A percentile compares a stretch with the other conserved stretches of the same genome.
These are phyloP conservation scores for Malus fusca DNA, from an alignment of 306 rosid genomes.

Conservation along the genomic window DNA sequence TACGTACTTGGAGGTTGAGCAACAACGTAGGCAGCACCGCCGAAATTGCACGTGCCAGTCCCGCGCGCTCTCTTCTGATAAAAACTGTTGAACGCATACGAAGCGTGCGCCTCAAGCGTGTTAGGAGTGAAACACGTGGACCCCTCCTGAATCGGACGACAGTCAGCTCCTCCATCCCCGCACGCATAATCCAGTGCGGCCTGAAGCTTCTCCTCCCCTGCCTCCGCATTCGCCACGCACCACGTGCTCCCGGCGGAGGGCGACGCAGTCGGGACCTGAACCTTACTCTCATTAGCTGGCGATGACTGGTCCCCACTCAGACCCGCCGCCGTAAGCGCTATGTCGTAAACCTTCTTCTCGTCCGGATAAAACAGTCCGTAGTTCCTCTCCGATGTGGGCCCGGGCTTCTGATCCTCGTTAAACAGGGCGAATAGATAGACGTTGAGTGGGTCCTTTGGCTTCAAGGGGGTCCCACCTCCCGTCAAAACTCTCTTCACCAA, in stretches of 20 bases:
- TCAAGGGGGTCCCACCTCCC: slow-evolving; percentile 59
- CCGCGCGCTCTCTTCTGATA: slow-evolving; percentile 71
- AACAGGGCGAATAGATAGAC: slow-evolving; percentile 66
- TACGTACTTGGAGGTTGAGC: slow-evolving; percentile 64
- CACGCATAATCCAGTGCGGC: slow-evolving; percentile 69
- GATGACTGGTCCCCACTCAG: background rate
- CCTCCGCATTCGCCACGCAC: slow-evolving; percentile 66
- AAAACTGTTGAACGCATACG: slow-evolving; percentile 76
- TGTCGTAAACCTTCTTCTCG: slow-evolving; percentile 49
- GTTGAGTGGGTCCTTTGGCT: slow-evolving; percentile 32
- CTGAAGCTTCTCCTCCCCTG: slow-evolving; percentile 37
- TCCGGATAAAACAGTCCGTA: slow-evolving; percentile 71
- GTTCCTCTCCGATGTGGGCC: slow-evolving; percentile 78
- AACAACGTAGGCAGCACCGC: slow-evolving; percentile 65
- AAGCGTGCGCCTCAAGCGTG: slow-evolving; percentile 76
- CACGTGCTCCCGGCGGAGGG: slow-evolving; percentile 34
- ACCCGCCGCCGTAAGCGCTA: slow-evolving; percentile 30
- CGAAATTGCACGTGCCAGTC: slow-evolving; percentile 59
- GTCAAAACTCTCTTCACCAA: slow-evolving; percentile 43
- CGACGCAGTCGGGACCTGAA: slow-evolving; percentile 23
- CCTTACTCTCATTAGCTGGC: slow-evolving; percentile 27
- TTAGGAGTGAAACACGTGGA: slow-evolving; percentile 71
- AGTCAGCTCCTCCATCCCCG: slow-evolving; percentile 79
- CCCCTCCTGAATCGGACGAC: slow-evolving; percentile 52
- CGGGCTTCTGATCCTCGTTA: slow-evolving; percentile 62